phyloP scores from a whole-genome alignment of 805 yeast genomes.

The Komagataella pastoris region DNA sequence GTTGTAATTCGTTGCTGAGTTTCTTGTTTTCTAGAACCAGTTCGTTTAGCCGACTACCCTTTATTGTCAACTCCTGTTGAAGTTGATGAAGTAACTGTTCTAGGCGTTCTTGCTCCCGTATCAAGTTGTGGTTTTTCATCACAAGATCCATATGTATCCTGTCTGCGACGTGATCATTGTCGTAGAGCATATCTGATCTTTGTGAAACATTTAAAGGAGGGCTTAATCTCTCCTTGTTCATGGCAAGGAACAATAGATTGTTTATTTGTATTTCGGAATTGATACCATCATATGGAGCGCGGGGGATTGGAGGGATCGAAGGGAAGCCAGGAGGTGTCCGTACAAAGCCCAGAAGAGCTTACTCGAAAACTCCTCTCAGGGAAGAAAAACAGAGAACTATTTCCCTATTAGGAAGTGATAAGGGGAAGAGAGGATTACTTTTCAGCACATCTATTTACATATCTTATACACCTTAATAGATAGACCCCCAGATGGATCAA shows the following conservation, averaged over 20 bases:
- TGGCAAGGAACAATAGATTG: neutral
- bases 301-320: neutral
- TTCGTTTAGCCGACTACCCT: conserved; percentile 13
- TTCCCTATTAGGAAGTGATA: neutral
- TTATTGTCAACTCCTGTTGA: conserved; percentile 13
- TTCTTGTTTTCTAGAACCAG: conserved; percentile 13
- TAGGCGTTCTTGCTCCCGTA: conserved; percentile 20
- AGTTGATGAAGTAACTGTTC: conserved; percentile 18
- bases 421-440: neutral
- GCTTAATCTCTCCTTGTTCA: neutral
- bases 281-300: neutral
- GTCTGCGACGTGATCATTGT: conserved; percentile 8
- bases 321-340: conserved; percentile 1
- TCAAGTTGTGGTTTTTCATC: conserved; percentile 14
- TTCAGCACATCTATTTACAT: neutral
- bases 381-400: too few relatives aligned
- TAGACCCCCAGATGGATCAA: neutral
- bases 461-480: neutral
- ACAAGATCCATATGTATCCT: conserved; percentile 16
- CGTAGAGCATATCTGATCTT: conserved; percentile 7
- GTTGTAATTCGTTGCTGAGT: conserved; percentile 11
- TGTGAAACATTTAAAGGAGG: conserved; percentile 1
- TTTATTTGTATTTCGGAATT: neutral
- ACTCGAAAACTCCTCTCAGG: neutral
- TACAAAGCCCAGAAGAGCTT: neutral